Base-by-base conservation (phyloP, 2,329 filamentous ascomycete species). In the Epichloe scottii region DNA sequence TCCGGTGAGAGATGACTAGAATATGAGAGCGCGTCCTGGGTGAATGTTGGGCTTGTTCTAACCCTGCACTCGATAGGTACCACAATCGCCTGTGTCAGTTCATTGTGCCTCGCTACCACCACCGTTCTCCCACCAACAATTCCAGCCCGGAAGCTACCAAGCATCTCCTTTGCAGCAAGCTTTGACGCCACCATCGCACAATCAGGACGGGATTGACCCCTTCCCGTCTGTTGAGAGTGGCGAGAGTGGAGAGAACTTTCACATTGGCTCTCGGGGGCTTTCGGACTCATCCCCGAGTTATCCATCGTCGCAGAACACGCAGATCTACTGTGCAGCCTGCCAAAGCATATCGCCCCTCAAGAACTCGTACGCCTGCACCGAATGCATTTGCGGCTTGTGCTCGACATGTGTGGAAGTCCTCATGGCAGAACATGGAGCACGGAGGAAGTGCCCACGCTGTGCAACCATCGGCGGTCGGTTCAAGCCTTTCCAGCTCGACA, bases 371-470 rank as follows among this genome's bases (percentile, higher is more conserved):
- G 91, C 91, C 21, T 97, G 91, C 66, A 95, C 90, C 1, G 90
- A 96, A 67, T 97, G 93, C 66, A 95, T 97, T 56, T 95, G 89
- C 64, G 91, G 90, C 15, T 78, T 97, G 47, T 97, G 93, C 67
- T 81, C 84, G 56, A 82, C 89, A 53, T 97, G 91, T 61, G 89
- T 96, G 52, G 85, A 89, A 60, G 81, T 87, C 35, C 73, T 91
- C 51, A 82, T 88, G 68, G 79, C 78, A 58, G 85, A 89, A 64
- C 84, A 89, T 64, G 82, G 85, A 48, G 85, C 85, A 12, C 71
- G 85, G 55, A 79, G 84, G 60, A 87, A 86, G 64, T 93, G 87
- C 69, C 87, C 87, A 52, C 77, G 83, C 57, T 93, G 87, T 64
- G 84, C 83, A 51, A 87, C 84, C 39, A 84, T 90, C 55, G 87